Evolutionary conservation across 257 asterid species (phyloP).

Genomic region (Cordia subcordata): DNA sequence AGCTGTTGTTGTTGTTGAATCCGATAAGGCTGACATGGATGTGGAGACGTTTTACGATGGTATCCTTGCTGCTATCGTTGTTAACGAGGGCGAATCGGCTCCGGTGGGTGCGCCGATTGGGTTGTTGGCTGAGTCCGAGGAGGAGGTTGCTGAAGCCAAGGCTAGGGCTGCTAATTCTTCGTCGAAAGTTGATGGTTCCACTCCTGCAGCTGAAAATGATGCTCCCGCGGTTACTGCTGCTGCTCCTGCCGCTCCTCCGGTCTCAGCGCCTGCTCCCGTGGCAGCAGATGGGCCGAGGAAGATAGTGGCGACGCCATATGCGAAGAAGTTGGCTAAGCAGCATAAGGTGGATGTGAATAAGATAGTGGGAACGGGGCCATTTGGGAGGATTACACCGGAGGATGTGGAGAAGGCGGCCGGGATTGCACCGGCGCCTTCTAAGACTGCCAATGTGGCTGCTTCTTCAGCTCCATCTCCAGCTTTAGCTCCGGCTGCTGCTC

Average conservation of each 20-base stretch:
- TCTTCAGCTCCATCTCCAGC: slow-evolving; percentile 25
- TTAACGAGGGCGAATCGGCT: slow-evolving; percentile 66
- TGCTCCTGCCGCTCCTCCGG: slow-evolving; percentile 25
- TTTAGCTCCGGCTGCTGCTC: slow-evolving; percentile 22
- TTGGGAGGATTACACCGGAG: slow-evolving; percentile 78
- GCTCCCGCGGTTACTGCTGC: slow-evolving; percentile 4
- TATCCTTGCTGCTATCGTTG: slow-evolving; percentile 66
- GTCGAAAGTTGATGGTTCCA: not conserved
- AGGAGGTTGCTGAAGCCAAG: slow-evolving; percentile 54
- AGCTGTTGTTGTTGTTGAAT: slow-evolving; percentile 78
- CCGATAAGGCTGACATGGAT: slow-evolving; percentile 87
- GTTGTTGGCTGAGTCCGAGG: slow-evolving; percentile 61
- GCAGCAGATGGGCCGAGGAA: slow-evolving; percentile 41
- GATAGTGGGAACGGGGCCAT: slow-evolving; percentile 75
- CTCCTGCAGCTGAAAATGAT: not conserved
- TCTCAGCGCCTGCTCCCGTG: slow-evolving; percentile 20
- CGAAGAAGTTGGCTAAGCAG: slow-evolving; percentile 86
- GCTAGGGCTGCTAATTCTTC: slow-evolving; percentile 23
- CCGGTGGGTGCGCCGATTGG: slow-evolving; percentile 72
- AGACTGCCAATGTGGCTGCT: slow-evolving; percentile 21
- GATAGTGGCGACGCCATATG: slow-evolving; percentile 68
- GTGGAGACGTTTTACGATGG: slow-evolving; percentile 80
- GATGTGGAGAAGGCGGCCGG: slow-evolving; percentile 95
- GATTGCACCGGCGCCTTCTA: slow-evolving; percentile 38
- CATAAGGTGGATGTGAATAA: slow-evolving; percentile 62